Evolutionary conservation across 495 filamentous ascomycete species (phyloP), one percentile per base, ranked within the genome.

Genomic region (Niebla homalea): DNA sequence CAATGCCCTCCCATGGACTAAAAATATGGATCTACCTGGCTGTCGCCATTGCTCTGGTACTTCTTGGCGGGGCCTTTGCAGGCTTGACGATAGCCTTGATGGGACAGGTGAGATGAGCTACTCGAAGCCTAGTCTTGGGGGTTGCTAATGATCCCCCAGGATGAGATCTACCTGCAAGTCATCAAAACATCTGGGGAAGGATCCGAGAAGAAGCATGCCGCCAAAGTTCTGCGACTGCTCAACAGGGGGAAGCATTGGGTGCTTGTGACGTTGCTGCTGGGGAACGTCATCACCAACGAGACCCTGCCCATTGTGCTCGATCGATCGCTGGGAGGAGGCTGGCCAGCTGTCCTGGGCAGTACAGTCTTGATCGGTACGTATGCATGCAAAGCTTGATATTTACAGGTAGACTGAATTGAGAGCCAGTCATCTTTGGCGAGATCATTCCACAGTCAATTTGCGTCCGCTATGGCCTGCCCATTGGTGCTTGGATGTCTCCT

Each of bases 241-340:
- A 80, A 90, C 51, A 80, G 76, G 42, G 93, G 92, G 38, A 98
- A 98, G 60, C 92, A 98, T 66, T 98, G 92, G 92, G 92, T 98
- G n/a, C 71, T 98, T 48, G 92, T 98, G 29, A 98, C 92, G 12
- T 70, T 98, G 26, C 76, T 98, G 4, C 69, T 98, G 44, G 85
- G 87, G 57, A 98, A 98, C 67, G 92, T 97, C 60, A 96, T 98
- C 58, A 94, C 94, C 45, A 98, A 98, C 66, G 92, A 97, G 67
- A 92, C 92, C 0, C 76, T 98, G 7, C 92, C 92, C 21, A 94
- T 98, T 46, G 85, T 97, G 19, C 76, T 98, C 15, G 92, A 98
- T 66, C 77, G 93, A 29, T 90, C 86, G 49, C 76, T 98, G 16
- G 92, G 92, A 37, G 93, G 92, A 49, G 92, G 92, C 46, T 90